Evolutionary conservation across 1,284 basidiomycete species (phyloP).

Genomic region (Gomphus bonarii): DNA sequence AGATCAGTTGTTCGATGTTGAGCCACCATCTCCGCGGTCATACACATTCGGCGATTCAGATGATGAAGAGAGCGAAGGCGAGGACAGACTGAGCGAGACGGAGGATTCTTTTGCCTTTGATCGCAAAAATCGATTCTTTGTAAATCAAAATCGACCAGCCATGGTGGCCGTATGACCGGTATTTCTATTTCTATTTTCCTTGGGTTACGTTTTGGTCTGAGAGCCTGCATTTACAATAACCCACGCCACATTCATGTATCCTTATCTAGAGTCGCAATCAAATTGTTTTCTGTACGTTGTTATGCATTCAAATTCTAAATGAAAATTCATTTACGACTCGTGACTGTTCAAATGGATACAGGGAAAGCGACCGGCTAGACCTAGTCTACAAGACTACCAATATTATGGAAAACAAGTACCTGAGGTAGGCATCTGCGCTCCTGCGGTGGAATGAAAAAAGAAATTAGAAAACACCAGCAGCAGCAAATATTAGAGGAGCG

Average conservation of each 20-base stretch:
- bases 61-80: constrained; percentile 8
- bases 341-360: not conserved
- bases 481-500: not conserved
- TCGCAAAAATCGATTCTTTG: constrained; percentile 7
- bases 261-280: not conserved
- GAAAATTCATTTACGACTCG: not conserved
- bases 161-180: not conserved
- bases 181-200: not conserved
- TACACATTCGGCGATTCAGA: constrained; percentile 5
- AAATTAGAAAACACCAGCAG: not conserved
- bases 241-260: not conserved
- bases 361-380: not conserved
- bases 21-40: constrained; percentile 8
- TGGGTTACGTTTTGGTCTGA: not conserved
- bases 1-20: constrained; percentile 9
- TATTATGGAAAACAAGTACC: not conserved
- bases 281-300: not conserved
- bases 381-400: not conserved
- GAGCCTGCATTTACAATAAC: not conserved
- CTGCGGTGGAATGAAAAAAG: not conserved
- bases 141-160: not conserved
- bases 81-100: not conserved
- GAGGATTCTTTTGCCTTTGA: constrained; percentile 12
- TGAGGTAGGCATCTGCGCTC: not conserved
- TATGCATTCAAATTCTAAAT: not conserved